Evolutionary conservation across 2,329 filamentous ascomycete genomes (phyloP).

Genomic region (Lasiodiplodia theobromae): DNA sequence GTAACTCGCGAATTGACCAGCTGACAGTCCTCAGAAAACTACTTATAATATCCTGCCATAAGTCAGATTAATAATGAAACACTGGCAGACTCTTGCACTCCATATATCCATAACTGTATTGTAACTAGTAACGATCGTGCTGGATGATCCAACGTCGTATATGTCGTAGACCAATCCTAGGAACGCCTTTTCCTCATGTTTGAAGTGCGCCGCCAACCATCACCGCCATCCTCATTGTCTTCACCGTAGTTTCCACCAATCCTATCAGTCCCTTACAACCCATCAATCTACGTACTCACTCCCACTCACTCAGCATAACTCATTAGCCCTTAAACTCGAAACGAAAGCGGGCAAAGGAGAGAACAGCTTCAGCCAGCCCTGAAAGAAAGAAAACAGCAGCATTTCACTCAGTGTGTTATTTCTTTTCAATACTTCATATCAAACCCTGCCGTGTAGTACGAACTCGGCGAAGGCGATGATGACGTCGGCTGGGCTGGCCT

Average conservation of each 20-base stretch:
- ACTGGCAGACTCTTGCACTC: neutral
- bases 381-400: neutral
- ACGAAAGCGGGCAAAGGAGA: neutral
- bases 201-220: neutral
- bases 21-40: neutral
- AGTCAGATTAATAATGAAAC: neutral
- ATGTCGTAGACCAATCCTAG: neutral
- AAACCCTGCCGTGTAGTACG: neutral
- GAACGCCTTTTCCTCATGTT: neutral
- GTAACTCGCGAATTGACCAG: neutral
- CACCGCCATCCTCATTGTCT: neutral
- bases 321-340: neutral
- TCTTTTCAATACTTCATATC: neutral
- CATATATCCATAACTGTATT: neutral
- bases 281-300: neutral
- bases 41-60: neutral
- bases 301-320: neutral
- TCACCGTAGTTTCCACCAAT: neutral
- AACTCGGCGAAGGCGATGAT: neutral
- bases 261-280: neutral
- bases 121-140: neutral
- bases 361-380: neutral
- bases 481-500: neutral
- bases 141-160: neutral
- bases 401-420: neutral